Percentiles rank a stretch among this genome's conserved stretches.
Conservation (phyloP, 208 protist species). For the Trypanosomatidae sp. region DNA sequence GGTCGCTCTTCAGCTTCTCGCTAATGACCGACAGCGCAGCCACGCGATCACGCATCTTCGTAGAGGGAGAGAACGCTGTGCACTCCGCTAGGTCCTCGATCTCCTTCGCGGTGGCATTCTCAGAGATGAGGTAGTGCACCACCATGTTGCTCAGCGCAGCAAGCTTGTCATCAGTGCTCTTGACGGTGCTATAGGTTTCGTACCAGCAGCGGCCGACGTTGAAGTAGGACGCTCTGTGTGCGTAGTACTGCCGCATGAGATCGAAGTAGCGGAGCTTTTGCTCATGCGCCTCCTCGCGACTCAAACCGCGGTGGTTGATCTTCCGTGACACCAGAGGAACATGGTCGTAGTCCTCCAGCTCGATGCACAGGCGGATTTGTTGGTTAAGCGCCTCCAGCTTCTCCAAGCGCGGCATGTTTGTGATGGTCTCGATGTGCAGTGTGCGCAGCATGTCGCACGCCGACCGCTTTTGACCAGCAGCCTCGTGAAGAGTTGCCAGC, state of each 20-base stretch:
- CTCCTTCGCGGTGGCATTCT: constrained; percentile 79
- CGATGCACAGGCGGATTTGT: constrained; percentile 94
- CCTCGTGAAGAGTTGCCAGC: constrained; percentile 91
- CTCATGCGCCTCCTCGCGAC: constrained; percentile 55
- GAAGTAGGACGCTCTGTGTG: constrained; percentile 86
- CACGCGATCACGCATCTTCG: constrained; percentile 55
- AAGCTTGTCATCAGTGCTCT: constrained; percentile 68
- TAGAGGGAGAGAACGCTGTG: constrained; percentile 66
- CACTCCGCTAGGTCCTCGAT: constrained; percentile 84
- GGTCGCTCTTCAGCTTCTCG: constrained; percentile 53
- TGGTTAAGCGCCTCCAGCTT: constrained; percentile 96
- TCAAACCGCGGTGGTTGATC: constrained; percentile 87
- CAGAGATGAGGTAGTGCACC: constrained; percentile 80
- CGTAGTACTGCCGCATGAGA: constrained; percentile 90
- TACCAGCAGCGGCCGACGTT: constrained; percentile 93
- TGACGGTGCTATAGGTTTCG: constrained; percentile 91
- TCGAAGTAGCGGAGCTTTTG: constrained; percentile 86
- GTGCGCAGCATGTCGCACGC: constrained; percentile 94
- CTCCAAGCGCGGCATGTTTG: constrained; percentile 96
- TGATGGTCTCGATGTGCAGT: constrained; percentile 97
- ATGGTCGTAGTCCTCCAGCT: constrained; percentile 94
- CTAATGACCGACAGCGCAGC: constrained; percentile 46
- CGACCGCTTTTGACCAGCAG: constrained; percentile 82
- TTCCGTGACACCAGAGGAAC: constrained; percentile 93
- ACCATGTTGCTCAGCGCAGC: constrained; percentile 75